Evolutionary conservation across 2,329 filamentous ascomycete genomes (phyloP), one percentile per base, ranked within the genome.

Genomic region (Trichophyton schoenleinii): DNA sequence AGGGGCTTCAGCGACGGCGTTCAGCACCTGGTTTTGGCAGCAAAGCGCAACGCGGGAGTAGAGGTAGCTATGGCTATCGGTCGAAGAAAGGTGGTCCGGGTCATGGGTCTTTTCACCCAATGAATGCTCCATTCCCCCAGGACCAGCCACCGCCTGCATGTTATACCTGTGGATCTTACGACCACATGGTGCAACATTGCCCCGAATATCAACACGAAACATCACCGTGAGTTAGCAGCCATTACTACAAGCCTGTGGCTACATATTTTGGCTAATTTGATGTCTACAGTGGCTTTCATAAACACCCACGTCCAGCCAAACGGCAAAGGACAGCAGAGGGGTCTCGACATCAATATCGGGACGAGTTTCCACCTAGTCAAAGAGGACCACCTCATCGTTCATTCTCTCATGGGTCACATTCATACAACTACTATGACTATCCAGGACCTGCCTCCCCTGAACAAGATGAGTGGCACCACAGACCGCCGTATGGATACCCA

Each of bases 101-200:
- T 20, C 61, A 64, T 57, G 52, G 58, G 4, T 57, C 38, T 44
- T 13, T 22, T n/a, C 59, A 60, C 18, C 55, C 63, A 18, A 6
- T 59, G 11, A 59, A 62, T 60, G 58, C 61, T 9, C 41, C 44
- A 25, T 62, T 61, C 18, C 53, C 57, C 41, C 28, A 63, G 49
- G 61, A 64, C 34, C 49, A 63, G 20, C 68, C 55, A 3, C 55
- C 53, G 69, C 25, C 64, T 11, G 46, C 68, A 38, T 73, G 71
- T 55, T 73, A 68, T 60, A 72, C 73, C 62, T 73, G 71, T 64
- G 71, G 71, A 9, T 66, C 68, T 49, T 60, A 61, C 7, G 66
- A 68, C 20, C 71, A 73, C 63, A 69, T 67, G 65, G 71, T 70
- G 42, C 71, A 73, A 49, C 66, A 71, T 57, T 73, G 71, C 60